Evolutionary conservation across 176 grass and related monocot genomes (phyloP).

Genomic region (Oryza australiensis): DNA sequence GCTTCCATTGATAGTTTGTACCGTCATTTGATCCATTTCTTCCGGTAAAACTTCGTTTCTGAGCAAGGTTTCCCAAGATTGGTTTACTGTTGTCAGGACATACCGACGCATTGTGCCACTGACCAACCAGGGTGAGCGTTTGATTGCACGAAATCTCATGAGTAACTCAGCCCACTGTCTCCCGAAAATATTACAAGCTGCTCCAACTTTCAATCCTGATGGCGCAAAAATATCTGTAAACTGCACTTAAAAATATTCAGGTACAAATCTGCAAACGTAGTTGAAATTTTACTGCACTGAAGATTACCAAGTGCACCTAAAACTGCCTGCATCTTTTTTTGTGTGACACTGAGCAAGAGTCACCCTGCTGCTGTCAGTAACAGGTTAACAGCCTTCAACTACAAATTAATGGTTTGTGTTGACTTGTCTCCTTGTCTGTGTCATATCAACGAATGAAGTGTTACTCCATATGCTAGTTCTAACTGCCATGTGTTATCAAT

Average conservation of each 20-base stretch:
- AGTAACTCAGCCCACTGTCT: background rate
- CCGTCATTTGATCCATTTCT: background rate
- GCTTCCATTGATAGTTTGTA: background rate
- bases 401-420: slow-evolving; percentile 2
- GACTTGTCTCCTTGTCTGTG: background rate
- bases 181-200: background rate
- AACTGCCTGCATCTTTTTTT: background rate
- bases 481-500: too few species aligned
- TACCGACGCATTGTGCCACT: background rate
- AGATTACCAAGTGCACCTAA: background rate
- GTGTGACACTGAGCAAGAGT: background rate
- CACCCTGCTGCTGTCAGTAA: background rate
- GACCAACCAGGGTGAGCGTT: background rate
- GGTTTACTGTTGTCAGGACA: background rate
- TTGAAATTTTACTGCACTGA: background rate
- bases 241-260: background rate
- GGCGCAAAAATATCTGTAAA: background rate
- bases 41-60: background rate
- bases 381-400: background rate
- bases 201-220: slow-evolving; percentile 5
- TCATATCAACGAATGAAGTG: too few species aligned
- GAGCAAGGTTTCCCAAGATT: background rate
- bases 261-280: background rate
- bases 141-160: slow-evolving; percentile 26
- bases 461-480: too few species aligned